These are phyloP conservation scores for Penicillium coprophilum DNA, from an alignment of 495 filamentous ascomycete species.

Conservation along the genomic window DNA sequence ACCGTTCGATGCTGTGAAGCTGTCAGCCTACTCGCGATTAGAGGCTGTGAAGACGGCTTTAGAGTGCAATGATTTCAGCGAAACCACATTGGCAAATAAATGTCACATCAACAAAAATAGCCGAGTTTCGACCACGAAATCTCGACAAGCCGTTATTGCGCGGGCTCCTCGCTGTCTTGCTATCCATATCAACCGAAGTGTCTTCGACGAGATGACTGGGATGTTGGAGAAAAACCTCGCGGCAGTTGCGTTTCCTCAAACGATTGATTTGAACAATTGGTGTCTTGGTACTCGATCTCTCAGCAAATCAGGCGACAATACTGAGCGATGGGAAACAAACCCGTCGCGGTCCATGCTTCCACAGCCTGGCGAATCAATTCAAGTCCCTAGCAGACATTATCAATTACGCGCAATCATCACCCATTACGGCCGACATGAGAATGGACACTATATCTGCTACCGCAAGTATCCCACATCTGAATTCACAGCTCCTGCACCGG, in stretches of 20 bases:
- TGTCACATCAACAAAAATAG: conserved; percentile 72
- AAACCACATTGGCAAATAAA: conserved; percentile 67
- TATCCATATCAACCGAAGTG: conserved; percentile 86
- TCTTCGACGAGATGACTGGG: conserved; percentile 81
- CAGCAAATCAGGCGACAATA: conserved; percentile 30
- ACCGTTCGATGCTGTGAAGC: conserved; percentile 33
- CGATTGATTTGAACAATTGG: conserved; percentile 75
- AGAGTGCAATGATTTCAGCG: conserved; percentile 76
- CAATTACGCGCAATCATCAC: conserved; percentile 82
- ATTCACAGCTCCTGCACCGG: conserved; percentile 39
- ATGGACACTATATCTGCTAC: conserved; percentile 94
- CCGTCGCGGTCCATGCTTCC: conserved; percentile 69
- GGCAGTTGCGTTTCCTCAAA: conserved; percentile 68
- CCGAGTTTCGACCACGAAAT: conserved; percentile 72
- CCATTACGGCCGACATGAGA: conserved; percentile 88
- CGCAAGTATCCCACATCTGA: conserved; percentile 56
- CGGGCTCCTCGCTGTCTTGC: conserved; percentile 75
- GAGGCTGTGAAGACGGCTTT: conserved; percentile 64
- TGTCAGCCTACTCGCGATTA: conserved; percentile 45
- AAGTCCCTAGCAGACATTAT: conserved; percentile 58
- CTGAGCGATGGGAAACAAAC: conserved; percentile 66
- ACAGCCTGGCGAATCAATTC: conserved; percentile 36
- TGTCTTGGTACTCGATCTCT: conserved; percentile 57
- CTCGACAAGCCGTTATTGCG: conserved; percentile 82
- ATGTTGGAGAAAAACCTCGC: conserved; percentile 80